Base-by-base conservation (phyloP, 2,329 filamentous ascomycete species). In the Cordyceps farinosa region DNA sequence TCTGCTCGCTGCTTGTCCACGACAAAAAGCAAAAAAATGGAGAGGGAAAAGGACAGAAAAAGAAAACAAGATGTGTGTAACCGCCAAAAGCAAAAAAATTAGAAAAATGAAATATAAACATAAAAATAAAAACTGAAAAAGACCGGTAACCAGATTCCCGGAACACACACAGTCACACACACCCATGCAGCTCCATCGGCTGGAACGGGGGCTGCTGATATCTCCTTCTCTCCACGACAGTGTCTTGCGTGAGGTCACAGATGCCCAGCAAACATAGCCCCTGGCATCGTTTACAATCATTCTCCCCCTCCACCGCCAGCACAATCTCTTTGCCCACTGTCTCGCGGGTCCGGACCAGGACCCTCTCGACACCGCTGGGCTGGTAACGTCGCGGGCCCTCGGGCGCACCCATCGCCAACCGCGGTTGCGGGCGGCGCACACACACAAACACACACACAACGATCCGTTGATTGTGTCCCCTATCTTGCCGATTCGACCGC, bases 141-240 rank as follows among this genome's bases (percentile, higher is more conserved):
- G n/a, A 53, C 34, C 34, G n/a, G 51, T 40, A 38, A 53, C 51
- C 51, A 40, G 51, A 40, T 53, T 53, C 51, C 34, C 34, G 51
- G 51, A 53, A 53, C 34, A 29, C 34, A 38, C 34, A 38, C 34
- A 38, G 34, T 38, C 34, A 38, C 34, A 38, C 34, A 38, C 7
- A 38, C 34, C 34, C 22, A 15, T 53, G 34, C 34, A 40, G 36
- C n/a, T 53, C 51, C 36, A 27, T 53, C 22, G 1, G 32, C 51
- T 34, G 5, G 11, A 30, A 7, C 9, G 47, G 11, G 11, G 11
- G 27, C 47, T 11, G 9, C 27, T 50, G 10, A 27, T 50, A 38
- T 32, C 27, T 6, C 11, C 47, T 32, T 30, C 13, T 32, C 47
- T 47, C 47, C 34, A 38, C 34, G 34, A 38, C 34, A 38, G 9